Evolutionary conservation across 129 eudicot genomes (phyloP), one percentile per base, ranked within the genome.

Genomic region (Apium graveolens): DNA sequence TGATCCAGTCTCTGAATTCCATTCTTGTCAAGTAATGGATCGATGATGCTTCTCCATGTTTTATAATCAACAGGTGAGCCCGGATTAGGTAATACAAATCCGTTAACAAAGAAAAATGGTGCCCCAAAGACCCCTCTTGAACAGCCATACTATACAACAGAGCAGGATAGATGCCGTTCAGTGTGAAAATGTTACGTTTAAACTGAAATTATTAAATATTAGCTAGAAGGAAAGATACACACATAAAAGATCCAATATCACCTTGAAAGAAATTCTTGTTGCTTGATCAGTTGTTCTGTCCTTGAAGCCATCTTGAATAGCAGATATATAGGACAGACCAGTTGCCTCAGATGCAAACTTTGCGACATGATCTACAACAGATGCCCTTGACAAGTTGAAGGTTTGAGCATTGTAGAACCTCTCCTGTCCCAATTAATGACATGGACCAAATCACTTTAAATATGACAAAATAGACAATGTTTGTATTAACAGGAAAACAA

Each of bases 181-280:
- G 38, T 29, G 38, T 63, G 20, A 31, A 63, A 63, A 27, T 63
- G 70, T 29, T 7, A 55, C 0, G 31, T 21, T 7, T 55, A 7
- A 55, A 55, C 20, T 17, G 6, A 14, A 63, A 27, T 27, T 27
- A 63, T 31, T 29, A 29, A 24, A 29, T 29, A 29, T 3, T 29
- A 63, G 65, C 20, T 42, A 13, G 0, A 71, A 73, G 12, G 35
- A 16, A 42, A 37, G 20, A 3, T 14, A 0, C 12, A 71, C 24
- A 70, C 3, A 24, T 38, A 71, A 4, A 71, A 37, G 5, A 21
- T 13, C 32, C 1, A 42, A 63, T 14, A 18, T 79, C 87, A 91
- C 98, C 97, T 94, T 94, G 86, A 94, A 94, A 18, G 98, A 82
- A 49, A 83, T 69, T 73, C 98, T 88, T 12, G 98, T 90, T 83